Evolutionary conservation across 805 yeast genomes (phyloP).

Genomic region (Myxozyma melibiosi): DNA sequence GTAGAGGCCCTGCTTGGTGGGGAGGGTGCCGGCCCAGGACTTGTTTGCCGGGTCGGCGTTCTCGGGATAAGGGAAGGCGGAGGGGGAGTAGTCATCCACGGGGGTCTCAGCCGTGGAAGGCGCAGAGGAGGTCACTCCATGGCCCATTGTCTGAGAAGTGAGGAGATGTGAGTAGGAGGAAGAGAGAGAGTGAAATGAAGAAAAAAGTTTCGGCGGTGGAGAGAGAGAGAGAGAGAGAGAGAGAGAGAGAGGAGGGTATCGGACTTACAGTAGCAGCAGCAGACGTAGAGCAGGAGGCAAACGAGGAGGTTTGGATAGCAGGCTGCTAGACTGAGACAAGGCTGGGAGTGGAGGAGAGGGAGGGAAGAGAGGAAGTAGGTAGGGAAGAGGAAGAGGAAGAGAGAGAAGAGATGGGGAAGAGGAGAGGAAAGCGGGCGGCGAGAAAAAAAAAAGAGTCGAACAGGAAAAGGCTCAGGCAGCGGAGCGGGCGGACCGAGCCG

Average conservation of each 20-base stretch:
- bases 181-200: not conserved
- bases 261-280: conserved; percentile 9
- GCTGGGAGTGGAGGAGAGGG: not conserved
- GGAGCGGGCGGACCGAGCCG: not conserved
- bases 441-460: conserved; percentile 14
- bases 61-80: conserved; percentile 29
- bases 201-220: not conserved
- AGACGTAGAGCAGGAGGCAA: conserved; percentile 5
- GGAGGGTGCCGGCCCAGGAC: conserved; percentile 91
- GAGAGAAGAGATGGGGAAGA: not conserved
- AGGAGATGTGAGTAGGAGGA: not conserved
- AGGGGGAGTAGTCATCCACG: conserved; percentile 24
- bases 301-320: not conserved
- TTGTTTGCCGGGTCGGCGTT: conserved; percentile 58
- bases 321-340: conserved; percentile 3
- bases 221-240: not conserved
- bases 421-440: not conserved
- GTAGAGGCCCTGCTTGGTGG: conserved; percentile 84
- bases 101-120: conserved; percentile 15
- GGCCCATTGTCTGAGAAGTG: conserved; percentile 22
- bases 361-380: not conserved
- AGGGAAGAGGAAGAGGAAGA: not conserved
- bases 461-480: not conserved
- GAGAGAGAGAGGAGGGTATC: not conserved
- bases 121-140: conserved; percentile 27